These are phyloP conservation scores for Hysterangium stoloniferum DNA, from an alignment of 768 basidiomycete genomes.

Conservation along the genomic window DNA sequence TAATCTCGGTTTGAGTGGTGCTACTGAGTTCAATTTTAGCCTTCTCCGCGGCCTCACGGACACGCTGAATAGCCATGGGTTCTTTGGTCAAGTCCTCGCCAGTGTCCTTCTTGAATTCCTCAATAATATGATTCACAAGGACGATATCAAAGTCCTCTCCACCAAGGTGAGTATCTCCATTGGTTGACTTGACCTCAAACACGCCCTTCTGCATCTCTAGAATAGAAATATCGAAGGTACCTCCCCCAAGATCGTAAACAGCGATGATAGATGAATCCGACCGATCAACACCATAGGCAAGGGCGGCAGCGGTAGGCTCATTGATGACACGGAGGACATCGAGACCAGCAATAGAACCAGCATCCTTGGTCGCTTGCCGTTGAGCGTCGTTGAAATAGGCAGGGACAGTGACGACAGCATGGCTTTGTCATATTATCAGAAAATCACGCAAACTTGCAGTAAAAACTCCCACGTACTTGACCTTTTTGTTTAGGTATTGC, in stretches of 20 bases:
- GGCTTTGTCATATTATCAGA: slow-evolving; percentile 32
- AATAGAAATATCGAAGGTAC: slow-evolving; percentile 99
- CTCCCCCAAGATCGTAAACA: slow-evolving; percentile 97
- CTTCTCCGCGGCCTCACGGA: slow-evolving; percentile 98
- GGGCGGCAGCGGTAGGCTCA: slow-evolving; percentile 96
- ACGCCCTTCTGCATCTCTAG: slow-evolving; percentile 99
- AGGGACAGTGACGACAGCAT: slow-evolving; percentile 91
- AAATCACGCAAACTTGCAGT: neutral
- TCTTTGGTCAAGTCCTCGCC: slow-evolving; percentile 78
- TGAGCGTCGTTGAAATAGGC: slow-evolving; percentile 99
- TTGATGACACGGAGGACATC: slow-evolving; percentile 98
- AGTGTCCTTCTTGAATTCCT: slow-evolving; percentile 91
- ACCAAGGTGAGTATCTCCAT: slow-evolving; percentile 97
- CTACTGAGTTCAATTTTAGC: slow-evolving; percentile 98
- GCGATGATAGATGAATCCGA: slow-evolving; percentile 79
- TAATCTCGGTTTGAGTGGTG: slow-evolving; percentile 92
- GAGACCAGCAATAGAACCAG: slow-evolving; percentile 94
- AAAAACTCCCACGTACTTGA: slow-evolving; percentile 62
- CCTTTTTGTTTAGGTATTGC: slow-evolving; percentile 83
- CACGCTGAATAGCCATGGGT: slow-evolving; percentile 96
- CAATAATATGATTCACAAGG: slow-evolving; percentile 77
- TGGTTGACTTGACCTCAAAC: slow-evolving; percentile 99
- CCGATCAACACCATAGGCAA: slow-evolving; percentile 95
- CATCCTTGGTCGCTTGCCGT: slow-evolving; percentile 96
- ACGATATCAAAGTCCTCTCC: slow-evolving; percentile 95